Evolutionary conservation across 352 stramenopile genomes (phyloP).

Genomic region (Globisporangium takayamanum): DNA sequence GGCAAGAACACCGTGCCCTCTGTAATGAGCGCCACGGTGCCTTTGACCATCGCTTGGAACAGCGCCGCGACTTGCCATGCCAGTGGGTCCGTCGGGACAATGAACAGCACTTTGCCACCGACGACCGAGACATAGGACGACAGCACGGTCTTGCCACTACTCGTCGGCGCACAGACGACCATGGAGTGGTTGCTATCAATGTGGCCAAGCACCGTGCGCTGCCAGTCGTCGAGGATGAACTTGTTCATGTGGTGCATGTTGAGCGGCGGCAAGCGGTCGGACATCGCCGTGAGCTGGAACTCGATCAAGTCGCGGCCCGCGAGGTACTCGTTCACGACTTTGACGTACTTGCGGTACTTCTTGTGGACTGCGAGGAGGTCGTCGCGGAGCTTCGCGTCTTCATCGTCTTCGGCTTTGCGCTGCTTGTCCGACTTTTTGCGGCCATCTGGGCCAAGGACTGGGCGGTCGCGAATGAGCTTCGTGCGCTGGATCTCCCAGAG

Average conservation of each 20-base stretch:
- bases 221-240: slow-evolving; percentile 96
- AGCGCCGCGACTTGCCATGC: slow-evolving; percentile 98
- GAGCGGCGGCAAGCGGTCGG: slow-evolving; percentile 71
- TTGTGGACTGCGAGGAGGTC: slow-evolving; percentile 77
- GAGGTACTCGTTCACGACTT: slow-evolving; percentile 66
- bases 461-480: slow-evolving; percentile 48
- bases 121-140: slow-evolving; percentile 82
- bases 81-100: slow-evolving; percentile 96
- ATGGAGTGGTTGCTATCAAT: slow-evolving; percentile 95
- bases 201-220: slow-evolving; percentile 92
- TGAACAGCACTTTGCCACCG: slow-evolving; percentile 74
- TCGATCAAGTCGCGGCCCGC: slow-evolving; percentile 70
- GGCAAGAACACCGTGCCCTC: slow-evolving; percentile 85
- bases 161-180: slow-evolving; percentile 97
- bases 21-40: slow-evolving; percentile 94
- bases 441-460: slow-evolving; percentile 24
- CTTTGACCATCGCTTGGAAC: slow-evolving; percentile 97
- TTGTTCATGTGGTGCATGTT: slow-evolving; percentile 91
- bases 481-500: slow-evolving; percentile 84
- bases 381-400: slow-evolving; percentile 54
- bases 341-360: slow-evolving; percentile 86
- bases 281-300: slow-evolving; percentile 86
- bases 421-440: slow-evolving; percentile 70
- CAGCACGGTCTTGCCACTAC: slow-evolving; percentile 94
- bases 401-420: slow-evolving; percentile 65